A percentile compares a stretch with the other conserved stretches of the same genome.
phyloP scores from a whole-genome alignment of 2,329 filamentous ascomycete genomes.

The Teratosphaeria nubilosa region DNA sequence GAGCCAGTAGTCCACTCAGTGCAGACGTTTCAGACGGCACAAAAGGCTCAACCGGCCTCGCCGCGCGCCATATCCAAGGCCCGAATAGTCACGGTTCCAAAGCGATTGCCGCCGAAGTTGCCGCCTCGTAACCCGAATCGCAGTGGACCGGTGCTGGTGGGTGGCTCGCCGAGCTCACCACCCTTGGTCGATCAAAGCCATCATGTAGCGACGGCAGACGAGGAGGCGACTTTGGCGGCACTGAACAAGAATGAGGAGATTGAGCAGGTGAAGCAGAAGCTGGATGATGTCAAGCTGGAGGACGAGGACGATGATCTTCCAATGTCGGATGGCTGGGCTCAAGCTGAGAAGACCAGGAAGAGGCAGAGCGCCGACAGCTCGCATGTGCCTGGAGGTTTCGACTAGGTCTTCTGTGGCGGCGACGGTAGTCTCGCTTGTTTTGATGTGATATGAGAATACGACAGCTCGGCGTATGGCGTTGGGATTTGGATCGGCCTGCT shows the following conservation, averaged over 20 bases:
- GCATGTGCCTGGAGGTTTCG: slow-evolving; percentile 25
- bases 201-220: not conserved
- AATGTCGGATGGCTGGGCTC: slow-evolving; percentile 14
- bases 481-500: not conserved
- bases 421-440: not conserved
- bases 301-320: slow-evolving; percentile 11
- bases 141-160: slow-evolving; percentile 24
- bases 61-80: slow-evolving; percentile 50
- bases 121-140: slow-evolving; percentile 64
- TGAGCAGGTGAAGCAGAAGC: not conserved
- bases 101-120: slow-evolving; percentile 65
- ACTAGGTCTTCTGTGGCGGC: slow-evolving; percentile 8
- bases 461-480: not conserved
- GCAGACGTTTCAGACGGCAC: slow-evolving; percentile 56
- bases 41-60: slow-evolving; percentile 52
- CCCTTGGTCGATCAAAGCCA: not conserved
- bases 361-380: slow-evolving; percentile 7
- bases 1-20: slow-evolving; percentile 49
- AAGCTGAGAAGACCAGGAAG: slow-evolving; percentile 15
- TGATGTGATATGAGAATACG: not conserved
- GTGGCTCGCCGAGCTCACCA: slow-evolving; percentile 13
- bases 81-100: slow-evolving; percentile 74
- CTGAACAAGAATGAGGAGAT: not conserved
- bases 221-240: not conserved
- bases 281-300: slow-evolving; percentile 8